These are phyloP conservation scores for Myxozyma sirexii DNA, from an alignment of 805 yeast species.

Conservation along the genomic window DNA sequence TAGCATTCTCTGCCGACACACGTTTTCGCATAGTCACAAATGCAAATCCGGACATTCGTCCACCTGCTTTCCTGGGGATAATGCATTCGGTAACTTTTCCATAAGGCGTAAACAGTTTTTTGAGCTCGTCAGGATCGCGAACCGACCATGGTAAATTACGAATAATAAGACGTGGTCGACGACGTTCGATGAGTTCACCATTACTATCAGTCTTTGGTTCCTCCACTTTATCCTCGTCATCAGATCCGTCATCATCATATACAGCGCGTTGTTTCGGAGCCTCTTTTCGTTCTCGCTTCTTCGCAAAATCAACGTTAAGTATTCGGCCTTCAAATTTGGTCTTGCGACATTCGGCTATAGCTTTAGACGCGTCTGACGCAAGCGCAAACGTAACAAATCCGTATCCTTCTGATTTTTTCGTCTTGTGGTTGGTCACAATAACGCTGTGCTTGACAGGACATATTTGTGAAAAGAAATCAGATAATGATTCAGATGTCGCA, in stretches of 20 bases:
- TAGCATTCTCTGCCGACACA: slow-evolving; percentile 76
- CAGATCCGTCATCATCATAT: slow-evolving; percentile 30
- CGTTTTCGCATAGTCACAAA: slow-evolving; percentile 87
- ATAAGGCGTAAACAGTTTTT: slow-evolving; percentile 67
- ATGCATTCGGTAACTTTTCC: slow-evolving; percentile 88
- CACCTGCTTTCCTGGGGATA: slow-evolving; percentile 85
- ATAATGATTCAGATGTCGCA: slow-evolving; percentile 78
- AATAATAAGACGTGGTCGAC: slow-evolving; percentile 78
- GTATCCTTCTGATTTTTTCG: slow-evolving; percentile 80
- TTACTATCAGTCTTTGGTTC: slow-evolving; percentile 1
- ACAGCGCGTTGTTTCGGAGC: slow-evolving; percentile 22
- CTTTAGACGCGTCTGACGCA: slow-evolving; percentile 81
- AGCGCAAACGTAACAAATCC: slow-evolving; percentile 90
- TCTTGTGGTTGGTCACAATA: slow-evolving; percentile 74
- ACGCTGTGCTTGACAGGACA: slow-evolving; percentile 96
- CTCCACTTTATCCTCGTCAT: background rate
- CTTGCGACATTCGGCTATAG: slow-evolving; percentile 68
- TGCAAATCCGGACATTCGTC: slow-evolving; percentile 92
- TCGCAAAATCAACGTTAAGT: slow-evolving; percentile 83
- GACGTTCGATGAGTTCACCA: slow-evolving; percentile 61
- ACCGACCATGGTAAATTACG: slow-evolving; percentile 97
- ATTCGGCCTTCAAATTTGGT: slow-evolving; percentile 65
- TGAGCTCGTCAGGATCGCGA: slow-evolving; percentile 71
- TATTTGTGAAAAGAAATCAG: slow-evolving; percentile 85
- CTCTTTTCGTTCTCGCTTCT: slow-evolving; percentile 76